These are phyloP conservation scores for Udeniomyces megalosporus DNA, from an alignment of 768 basidiomycete genomes.

Conservation along the genomic window DNA sequence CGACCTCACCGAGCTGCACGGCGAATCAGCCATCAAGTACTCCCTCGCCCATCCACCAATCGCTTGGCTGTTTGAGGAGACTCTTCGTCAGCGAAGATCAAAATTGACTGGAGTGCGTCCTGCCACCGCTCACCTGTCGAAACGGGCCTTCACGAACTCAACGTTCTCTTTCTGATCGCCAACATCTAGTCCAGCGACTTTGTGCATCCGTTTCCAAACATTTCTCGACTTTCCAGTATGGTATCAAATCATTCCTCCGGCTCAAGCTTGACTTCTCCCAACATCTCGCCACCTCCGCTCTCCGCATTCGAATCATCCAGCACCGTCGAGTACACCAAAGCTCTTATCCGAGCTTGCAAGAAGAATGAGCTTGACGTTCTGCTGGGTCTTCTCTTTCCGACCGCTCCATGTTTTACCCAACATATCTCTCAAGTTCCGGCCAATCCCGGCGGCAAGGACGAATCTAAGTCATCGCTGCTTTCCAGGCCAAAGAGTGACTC, in stretches of 20 bases:
- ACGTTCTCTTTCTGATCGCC: neutral
- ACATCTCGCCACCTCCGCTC: neutral
- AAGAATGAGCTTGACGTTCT: neutral
- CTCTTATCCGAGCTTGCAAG: neutral
- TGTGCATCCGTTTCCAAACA: neutral
- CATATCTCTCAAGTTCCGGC: no score
- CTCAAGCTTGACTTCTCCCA: no score
- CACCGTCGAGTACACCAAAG: neutral
- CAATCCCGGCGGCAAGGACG: no score
- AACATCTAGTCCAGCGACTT: neutral
- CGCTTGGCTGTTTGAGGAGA: constrained; percentile 5
- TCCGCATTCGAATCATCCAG: neutral
- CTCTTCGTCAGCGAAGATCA: neutral
- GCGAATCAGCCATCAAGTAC: constrained; percentile 1
- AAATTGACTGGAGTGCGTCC: neutral
- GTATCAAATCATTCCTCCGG: neutral
- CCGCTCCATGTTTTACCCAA: neutral
- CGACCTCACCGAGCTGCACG: constrained; percentile 1
- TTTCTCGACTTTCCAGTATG: neutral
- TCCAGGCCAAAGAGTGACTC: neutral
- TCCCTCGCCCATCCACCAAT: constrained; percentile 1
- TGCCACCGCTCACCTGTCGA: no score
- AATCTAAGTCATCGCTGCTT: no score
- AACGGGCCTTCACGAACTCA: neutral
- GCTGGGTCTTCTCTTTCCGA: neutral